A percentile compares a stretch with the other conserved stretches of the same genome.
These are phyloP conservation scores for Hypoxylon fuscum DNA, from an alignment of 495 filamentous ascomycete species.

Conservation along the genomic window DNA sequence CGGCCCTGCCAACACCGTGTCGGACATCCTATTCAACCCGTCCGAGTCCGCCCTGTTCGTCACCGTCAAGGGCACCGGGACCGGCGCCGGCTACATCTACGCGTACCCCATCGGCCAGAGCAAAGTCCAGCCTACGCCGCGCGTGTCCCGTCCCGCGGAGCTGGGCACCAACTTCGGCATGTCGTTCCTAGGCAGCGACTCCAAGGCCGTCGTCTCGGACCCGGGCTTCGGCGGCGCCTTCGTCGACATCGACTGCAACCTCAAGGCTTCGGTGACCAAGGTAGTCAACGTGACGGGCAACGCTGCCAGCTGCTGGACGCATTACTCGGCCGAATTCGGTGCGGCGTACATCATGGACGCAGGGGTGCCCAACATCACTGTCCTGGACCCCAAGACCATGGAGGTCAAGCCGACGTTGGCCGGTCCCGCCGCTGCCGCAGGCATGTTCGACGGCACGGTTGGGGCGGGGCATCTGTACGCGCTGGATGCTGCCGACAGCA, in stretches of 20 bases:
- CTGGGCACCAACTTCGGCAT: conserved; percentile 40
- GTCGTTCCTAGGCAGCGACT: conserved; percentile 38
- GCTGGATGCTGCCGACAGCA: conserved; percentile 18
- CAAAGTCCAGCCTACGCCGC: conserved; percentile 16
- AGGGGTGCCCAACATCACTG: conserved; percentile 21
- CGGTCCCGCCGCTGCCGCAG: conserved; percentile 6
- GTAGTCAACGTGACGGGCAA: conserved; percentile 34
- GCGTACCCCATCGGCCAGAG: conserved; percentile 30
- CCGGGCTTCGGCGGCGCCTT: conserved; percentile 41
- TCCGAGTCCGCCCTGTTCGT: conserved; percentile 40
- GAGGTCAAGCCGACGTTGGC: conserved; percentile 20
- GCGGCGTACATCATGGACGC: conserved; percentile 39
- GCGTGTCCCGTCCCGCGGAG: conserved; percentile 25
- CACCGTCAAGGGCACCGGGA: conserved; percentile 39
- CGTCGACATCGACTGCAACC: conserved; percentile 23
- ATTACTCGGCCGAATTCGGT: conserved; percentile 30
- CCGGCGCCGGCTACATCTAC: conserved; percentile 37
- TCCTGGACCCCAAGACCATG: conserved; percentile 30
- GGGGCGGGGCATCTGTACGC: conserved; percentile 37
- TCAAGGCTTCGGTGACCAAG: conserved; percentile 24
- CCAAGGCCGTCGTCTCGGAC: conserved; percentile 34
- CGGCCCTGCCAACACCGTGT: conserved; percentile 31
- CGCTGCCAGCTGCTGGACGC: conserved; percentile 41
- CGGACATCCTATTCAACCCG: conserved; percentile 47
- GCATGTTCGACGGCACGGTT: conserved; percentile 29